A percentile compares a stretch with the other conserved stretches of the same genome.
phyloP scores from a whole-genome alignment of 2,329 filamentous ascomycete species.

The Lecanosticta acicola region DNA sequence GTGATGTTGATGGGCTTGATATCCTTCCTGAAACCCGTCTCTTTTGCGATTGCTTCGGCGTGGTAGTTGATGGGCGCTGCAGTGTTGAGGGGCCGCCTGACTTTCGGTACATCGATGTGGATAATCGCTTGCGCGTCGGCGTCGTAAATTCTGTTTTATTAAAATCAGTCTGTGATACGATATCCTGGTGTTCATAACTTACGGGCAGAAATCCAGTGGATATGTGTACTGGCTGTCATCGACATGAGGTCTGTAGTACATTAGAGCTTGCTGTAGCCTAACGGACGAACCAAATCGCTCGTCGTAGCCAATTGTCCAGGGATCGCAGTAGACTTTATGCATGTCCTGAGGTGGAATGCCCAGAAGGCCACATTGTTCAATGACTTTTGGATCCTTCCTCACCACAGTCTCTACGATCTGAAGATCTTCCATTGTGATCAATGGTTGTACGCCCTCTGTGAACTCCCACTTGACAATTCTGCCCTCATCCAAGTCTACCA shows the following conservation, averaged over 20 bases:
- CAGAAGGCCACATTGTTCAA: constrained; percentile 80
- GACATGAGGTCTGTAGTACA: constrained; percentile 85
- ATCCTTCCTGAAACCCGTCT: constrained; percentile 70
- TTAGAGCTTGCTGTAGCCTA: constrained; percentile 83
- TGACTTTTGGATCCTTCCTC: constrained; percentile 75
- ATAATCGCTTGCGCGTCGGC: constrained; percentile 71
- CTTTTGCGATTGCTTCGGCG: constrained; percentile 62
- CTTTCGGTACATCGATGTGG: constrained; percentile 74
- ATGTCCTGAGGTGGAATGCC: constrained; percentile 79
- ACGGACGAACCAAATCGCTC: constrained; percentile 75
- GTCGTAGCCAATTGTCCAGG: constrained; percentile 93
- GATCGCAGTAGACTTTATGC: constrained; percentile 94
- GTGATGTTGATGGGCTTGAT: constrained; percentile 84
- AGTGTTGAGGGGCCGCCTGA: constrained; percentile 69
- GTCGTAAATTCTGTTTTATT: constrained; percentile 84
- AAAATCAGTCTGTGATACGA: background rate
- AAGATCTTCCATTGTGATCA: constrained; percentile 90
- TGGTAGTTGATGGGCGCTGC: constrained; percentile 74
- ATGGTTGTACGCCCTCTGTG: constrained; percentile 71
- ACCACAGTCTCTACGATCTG: constrained; percentile 70
- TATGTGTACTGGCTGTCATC: constrained; percentile 89
- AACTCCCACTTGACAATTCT: constrained; percentile 70
- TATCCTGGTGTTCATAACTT: background rate
- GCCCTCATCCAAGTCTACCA: constrained; percentile 64
- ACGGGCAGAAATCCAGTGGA: constrained; percentile 90